Evolutionary conservation across 2,329 filamentous ascomycete species (phyloP).

Genomic region (Aspergillus awamori): DNA sequence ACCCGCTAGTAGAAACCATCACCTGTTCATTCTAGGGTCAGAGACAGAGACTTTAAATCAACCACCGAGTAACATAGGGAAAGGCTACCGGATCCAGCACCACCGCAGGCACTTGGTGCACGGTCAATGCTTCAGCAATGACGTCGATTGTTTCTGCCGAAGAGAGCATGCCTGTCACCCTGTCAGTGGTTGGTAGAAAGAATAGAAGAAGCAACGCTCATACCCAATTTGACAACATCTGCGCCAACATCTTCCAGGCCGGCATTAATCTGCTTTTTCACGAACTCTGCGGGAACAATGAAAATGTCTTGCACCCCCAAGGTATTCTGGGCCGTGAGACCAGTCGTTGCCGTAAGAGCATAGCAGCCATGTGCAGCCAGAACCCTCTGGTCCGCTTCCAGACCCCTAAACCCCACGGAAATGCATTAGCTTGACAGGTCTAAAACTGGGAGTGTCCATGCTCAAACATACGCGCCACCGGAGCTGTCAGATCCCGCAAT

Average conservation of each 20-base stretch:
- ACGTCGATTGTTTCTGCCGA: conserved; percentile 69
- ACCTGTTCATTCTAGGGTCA: conserved; percentile 59
- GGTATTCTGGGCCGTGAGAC: conserved; percentile 95
- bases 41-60: conserved; percentile 2
- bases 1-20: conserved; percentile 68
- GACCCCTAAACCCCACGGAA: conserved; percentile 62
- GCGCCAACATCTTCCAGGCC: conserved; percentile 81
- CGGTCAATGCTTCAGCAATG: conserved; percentile 65
- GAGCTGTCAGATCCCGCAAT: conserved; percentile 91
- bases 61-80: not conserved
- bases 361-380: conserved; percentile 91
- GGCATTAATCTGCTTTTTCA: conserved; percentile 82
- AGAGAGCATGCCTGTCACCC: conserved; percentile 74
- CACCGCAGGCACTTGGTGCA: conserved; percentile 59
- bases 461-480: conserved; percentile 73
- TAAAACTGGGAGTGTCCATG: conserved; percentile 11
- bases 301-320: conserved; percentile 81
- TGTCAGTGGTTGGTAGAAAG: not conserved
- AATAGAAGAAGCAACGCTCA: not conserved
- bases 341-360: conserved; percentile 93
- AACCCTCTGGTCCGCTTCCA: conserved; percentile 95
- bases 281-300: conserved; percentile 74
- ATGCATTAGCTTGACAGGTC: conserved; percentile 18
- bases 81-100: conserved; percentile 74
- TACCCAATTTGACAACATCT: conserved; percentile 91